These are phyloP conservation scores for Diplodia mutila DNA, from an alignment of 2,329 filamentous ascomycete genomes.

Conservation along the genomic window DNA sequence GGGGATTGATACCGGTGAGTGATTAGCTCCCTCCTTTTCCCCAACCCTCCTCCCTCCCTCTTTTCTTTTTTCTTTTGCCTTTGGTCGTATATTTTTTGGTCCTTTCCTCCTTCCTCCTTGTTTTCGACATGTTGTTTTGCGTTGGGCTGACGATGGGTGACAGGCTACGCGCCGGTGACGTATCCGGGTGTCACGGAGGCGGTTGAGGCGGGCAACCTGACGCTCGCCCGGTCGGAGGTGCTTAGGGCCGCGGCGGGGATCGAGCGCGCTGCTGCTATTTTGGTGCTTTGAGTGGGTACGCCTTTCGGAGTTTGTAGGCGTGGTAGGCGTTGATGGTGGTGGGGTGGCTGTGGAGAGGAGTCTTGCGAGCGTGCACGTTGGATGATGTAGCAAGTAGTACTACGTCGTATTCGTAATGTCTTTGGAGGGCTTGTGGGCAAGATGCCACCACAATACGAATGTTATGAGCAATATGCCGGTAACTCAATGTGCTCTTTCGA, in stretches of 20 bases:
- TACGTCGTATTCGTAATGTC: background rate
- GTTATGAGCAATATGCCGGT: background rate
- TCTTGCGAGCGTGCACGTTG: no score
- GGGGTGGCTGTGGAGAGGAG: no score
- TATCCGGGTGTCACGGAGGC: slow-evolving; percentile 45
- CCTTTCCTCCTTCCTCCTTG: no score
- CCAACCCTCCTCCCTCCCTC: no score
- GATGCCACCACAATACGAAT: no score
- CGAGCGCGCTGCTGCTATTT: slow-evolving; percentile 21
- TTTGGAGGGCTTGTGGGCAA: background rate
- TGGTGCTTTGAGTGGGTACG: background rate
- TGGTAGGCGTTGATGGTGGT: background rate
- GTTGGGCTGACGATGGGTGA: no score
- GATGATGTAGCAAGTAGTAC: background rate
- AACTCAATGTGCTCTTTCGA: background rate
- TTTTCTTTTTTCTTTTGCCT: no score
- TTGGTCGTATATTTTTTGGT: no score
- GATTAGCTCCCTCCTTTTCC: no score
- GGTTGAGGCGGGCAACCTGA: slow-evolving; percentile 36
- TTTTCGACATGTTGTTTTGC: background rate
- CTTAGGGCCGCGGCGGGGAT: slow-evolving; percentile 15
- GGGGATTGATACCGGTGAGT: slow-evolving; percentile 43
- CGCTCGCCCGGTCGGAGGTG: slow-evolving; percentile 23
- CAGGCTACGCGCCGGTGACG: slow-evolving; percentile 43
- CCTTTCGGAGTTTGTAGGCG: no score